These are phyloP conservation scores for Beauveria bassiana DNA, from an alignment of 2,329 filamentous ascomycete species.

Conservation along the genomic window DNA sequence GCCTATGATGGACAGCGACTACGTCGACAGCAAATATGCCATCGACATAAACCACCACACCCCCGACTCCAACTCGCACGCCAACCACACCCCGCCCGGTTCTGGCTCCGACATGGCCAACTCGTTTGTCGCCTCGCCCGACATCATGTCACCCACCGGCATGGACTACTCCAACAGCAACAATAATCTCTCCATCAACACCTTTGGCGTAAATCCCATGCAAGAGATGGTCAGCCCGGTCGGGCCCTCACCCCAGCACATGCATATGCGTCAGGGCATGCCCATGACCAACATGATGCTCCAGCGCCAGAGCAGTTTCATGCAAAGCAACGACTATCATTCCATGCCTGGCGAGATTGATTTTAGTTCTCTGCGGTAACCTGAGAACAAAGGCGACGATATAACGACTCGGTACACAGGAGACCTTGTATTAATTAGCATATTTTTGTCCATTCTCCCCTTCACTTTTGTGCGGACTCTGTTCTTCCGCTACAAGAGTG, in stretches of 20 bases:
- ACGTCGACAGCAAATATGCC: slow-evolving; percentile 32
- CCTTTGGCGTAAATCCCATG: slow-evolving; percentile 38
- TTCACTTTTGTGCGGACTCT: background rate
- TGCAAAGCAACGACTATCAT: slow-evolving; percentile 16
- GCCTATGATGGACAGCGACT: slow-evolving; percentile 40
- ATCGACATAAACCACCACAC: slow-evolving; percentile 28
- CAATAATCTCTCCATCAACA: slow-evolving; percentile 24
- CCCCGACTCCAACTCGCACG: slow-evolving; percentile 28
- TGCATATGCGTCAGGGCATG: slow-evolving; percentile 21
- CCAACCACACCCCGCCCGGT: slow-evolving; percentile 19
- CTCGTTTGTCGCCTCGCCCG: slow-evolving; percentile 45
- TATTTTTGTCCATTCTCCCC: background rate
- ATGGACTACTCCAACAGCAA: slow-evolving; percentile 38
- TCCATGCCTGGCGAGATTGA: slow-evolving; percentile 1
- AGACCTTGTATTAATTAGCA: background rate
- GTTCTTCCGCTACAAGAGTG: background rate
- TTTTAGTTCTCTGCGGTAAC: slow-evolving; percentile 18
- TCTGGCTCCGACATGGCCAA: slow-evolving; percentile 33
- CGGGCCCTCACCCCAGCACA: slow-evolving; percentile 24
- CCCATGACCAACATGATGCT: slow-evolving; percentile 23
- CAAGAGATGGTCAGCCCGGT: slow-evolving; percentile 44
- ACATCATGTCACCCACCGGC: slow-evolving; percentile 42
- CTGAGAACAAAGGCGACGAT: background rate
- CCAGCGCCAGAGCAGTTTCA: slow-evolving; percentile 26
- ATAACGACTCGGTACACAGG: background rate